Conservation (phyloP, 2,329 filamentous ascomycete genomes). For the Scedosporium minutisporum region DNA sequence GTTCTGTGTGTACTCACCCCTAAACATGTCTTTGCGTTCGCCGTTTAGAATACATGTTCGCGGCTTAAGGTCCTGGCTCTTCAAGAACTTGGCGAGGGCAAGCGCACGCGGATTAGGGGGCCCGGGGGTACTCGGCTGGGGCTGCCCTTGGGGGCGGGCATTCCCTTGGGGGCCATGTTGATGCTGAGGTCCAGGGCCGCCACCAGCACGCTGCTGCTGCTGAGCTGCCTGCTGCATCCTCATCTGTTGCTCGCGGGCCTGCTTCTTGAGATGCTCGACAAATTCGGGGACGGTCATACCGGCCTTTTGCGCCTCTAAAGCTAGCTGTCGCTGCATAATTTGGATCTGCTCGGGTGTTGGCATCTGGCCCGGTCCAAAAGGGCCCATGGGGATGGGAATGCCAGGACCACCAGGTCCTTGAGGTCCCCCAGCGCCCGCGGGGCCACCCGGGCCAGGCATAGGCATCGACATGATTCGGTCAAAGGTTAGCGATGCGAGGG, state of each 20-base stretch:
- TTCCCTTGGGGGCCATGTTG: conserved; percentile 15
- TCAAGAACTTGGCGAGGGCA: conserved; percentile 81
- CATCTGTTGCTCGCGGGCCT: conserved; percentile 42
- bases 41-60: conserved; percentile 90
- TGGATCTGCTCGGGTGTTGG: conserved; percentile 79
- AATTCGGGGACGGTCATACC: conserved; percentile 83
- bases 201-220: conserved; percentile 24
- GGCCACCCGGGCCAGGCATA: conserved; percentile 17
- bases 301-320: conserved; percentile 70
- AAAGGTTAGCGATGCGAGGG: neutral
- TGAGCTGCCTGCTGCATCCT: conserved; percentile 34
- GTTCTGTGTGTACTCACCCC: conserved; percentile 44
- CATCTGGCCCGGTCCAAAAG: conserved; percentile 29
- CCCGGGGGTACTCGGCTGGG: conserved; percentile 62
- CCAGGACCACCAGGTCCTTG: conserved; percentile 1
- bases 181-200: conserved; percentile 18
- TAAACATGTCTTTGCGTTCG: conserved; percentile 97
- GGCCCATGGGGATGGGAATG: conserved; percentile 23
- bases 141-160: conserved; percentile 32
- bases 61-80: conserved; percentile 73
- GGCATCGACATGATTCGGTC: conserved; percentile 5
- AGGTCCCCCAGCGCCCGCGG: conserved; percentile 12
- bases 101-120: conserved; percentile 84
- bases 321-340: conserved; percentile 73
- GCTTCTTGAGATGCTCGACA: conserved; percentile 56